Percentiles rank a stretch among this genome's conserved stretches.
phyloP scores from a whole-genome alignment of 805 yeast species.

The Nakazawaea peltata region DNA sequence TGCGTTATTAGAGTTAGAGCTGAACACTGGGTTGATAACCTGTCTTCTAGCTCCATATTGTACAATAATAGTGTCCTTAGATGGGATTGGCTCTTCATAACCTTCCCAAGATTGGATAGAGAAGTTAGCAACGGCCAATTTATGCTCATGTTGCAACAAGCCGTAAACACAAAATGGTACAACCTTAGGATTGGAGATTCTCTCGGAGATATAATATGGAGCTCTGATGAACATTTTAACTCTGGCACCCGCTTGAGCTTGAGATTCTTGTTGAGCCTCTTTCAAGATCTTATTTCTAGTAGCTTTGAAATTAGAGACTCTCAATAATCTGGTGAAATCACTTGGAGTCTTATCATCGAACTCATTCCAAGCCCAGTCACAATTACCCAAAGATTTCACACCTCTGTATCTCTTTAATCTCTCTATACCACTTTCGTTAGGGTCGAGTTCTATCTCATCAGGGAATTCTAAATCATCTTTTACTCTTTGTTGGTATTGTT shows the following conservation, averaged over 20 bases:
- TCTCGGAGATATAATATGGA: constrained; percentile 37
- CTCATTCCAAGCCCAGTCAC: constrained; percentile 87
- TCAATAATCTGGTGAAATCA: constrained; percentile 67
- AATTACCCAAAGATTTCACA: constrained; percentile 68
- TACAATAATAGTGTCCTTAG: constrained; percentile 73
- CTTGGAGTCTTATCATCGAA: constrained; percentile 62
- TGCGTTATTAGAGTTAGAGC: constrained; percentile 65
- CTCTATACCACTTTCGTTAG: constrained; percentile 67
- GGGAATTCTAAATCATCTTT: constrained; percentile 90
- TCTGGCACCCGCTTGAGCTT: constrained; percentile 54
- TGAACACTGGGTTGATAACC: constrained; percentile 73
- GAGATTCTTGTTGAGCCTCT: constrained; percentile 40
- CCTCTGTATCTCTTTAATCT: constrained; percentile 79
- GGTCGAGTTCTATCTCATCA: constrained; percentile 85
- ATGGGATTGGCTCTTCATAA: constrained; percentile 74
- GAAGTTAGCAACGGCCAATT: constrained; percentile 74
- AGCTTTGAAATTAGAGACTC: constrained; percentile 70
- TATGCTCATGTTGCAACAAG: constrained; percentile 78
- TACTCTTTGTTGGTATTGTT: constrained; percentile 58
- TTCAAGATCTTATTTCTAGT: constrained; percentile 64
- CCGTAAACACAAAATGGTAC: constrained; percentile 63
- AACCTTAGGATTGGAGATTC: constrained; percentile 31
- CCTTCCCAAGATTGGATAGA: constrained; percentile 86
- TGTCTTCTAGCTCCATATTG: constrained; percentile 94
- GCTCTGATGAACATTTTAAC: constrained; percentile 54